Base-by-base conservation (phyloP, 768 basidiomycete genomes). In the Piloderma croceum region DNA sequence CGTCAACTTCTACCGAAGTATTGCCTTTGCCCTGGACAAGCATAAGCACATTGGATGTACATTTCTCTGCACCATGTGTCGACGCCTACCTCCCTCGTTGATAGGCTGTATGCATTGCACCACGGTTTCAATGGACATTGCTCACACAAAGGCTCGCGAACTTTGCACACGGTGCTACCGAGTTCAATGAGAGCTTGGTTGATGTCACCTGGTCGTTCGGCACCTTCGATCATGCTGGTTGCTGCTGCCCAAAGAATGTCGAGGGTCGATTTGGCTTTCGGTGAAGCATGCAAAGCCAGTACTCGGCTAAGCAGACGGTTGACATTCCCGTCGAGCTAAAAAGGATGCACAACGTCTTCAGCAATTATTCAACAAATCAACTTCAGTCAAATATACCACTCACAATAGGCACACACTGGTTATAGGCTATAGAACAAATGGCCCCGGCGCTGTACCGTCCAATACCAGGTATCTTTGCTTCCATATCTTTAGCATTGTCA, bases 151-250 rank as follows among this genome's bases (percentile, higher is more conserved):
- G 93, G 93, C 46, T 85, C 77, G 45, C 78, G 80, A 31, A 87
- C 81, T 60, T 84, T 91, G 66, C 93, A 98, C 3, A 96, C 76
- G 3, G 90, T 94, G 57, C 87, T 88, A 36, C 93, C 93, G 6
- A 97, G 77, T 57, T 98, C 93, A 58, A 97, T 97, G 37, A 98
- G 69, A 11, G 88, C 91, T 64, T 96, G 86, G 54, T 94, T 94
- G 47, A 92, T 70, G 57, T 93, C 88, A 13, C 91, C 90, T 0
- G 90, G 76, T 46, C 72, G 59, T 24, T 74, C 69, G 36, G 68
- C 56, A 10, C 47, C 66, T 29, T 76, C 61, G 7, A 96, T 83
- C 57, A 96, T 73, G 3, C 68, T 70, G 29, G 69, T 69, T 1
- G 92, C 92, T 4, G 76, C 81, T 4, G 69, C 61, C 92, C 92